phyloP scores from a whole-genome alignment of 345 rosid genomes.

The Sisymbrium irio region DNA sequence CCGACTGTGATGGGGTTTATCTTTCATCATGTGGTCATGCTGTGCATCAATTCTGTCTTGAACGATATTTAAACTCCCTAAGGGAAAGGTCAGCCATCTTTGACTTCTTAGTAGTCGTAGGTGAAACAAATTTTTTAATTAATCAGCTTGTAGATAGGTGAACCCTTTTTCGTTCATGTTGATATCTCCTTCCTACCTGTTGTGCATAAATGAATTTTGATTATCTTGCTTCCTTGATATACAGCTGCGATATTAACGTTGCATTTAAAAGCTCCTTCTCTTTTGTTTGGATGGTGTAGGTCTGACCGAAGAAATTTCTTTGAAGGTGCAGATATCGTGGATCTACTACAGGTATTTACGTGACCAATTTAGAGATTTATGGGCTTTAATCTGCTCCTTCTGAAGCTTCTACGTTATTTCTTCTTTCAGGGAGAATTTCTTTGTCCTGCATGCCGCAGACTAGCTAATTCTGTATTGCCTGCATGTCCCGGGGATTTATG shows the following conservation, averaged over 20 bases:
- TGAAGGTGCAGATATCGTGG: conserved; percentile 88
- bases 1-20: conserved; percentile 81
- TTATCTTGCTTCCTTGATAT: not conserved
- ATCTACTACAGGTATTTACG: conserved; percentile 66
- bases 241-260: not conserved
- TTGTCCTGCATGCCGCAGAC: conserved; percentile 91
- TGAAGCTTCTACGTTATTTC: conserved; percentile 22
- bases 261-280: not conserved
- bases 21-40: conserved; percentile 97
- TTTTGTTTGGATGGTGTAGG: conserved; percentile 42
- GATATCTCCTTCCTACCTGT: not conserved
- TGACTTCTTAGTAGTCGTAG: not conserved
- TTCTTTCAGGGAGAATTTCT: conserved; percentile 87
- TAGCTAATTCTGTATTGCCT: conserved; percentile 83
- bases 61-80: conserved; percentile 77
- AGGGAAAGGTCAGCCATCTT: conserved; percentile 64
- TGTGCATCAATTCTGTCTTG: conserved; percentile 89
- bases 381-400: conserved; percentile 10
- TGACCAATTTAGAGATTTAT: conserved; percentile 4
- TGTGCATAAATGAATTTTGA: conserved; percentile 10
- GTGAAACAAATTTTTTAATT: not conserved
- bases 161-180: not conserved
- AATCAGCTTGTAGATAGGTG: conserved; percentile 12
- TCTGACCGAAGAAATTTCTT: conserved; percentile 60
- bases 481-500: conserved; percentile 48